Conservation (phyloP, 1,284 basidiomycete species). For the Cutaneotrichosporon spelunceum region DNA sequence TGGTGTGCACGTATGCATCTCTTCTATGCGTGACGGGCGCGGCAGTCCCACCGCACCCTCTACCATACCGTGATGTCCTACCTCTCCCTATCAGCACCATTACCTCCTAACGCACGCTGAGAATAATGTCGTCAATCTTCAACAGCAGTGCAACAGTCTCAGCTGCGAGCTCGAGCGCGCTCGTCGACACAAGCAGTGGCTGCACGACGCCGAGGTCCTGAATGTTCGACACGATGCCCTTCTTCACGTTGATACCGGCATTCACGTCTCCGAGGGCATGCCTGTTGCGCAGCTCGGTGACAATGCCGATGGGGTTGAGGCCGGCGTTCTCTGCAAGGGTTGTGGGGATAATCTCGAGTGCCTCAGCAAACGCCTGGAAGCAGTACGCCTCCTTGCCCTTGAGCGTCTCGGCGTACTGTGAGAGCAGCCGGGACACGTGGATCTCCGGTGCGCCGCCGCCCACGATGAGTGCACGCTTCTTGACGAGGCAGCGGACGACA, state of each 20-base stretch:
- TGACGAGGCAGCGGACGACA: conserved; percentile 95
- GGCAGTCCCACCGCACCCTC: background rate
- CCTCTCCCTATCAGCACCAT: background rate
- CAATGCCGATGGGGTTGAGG: conserved; percentile 95
- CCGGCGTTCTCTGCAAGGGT: conserved; percentile 99
- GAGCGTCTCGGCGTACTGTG: conserved; percentile 87
- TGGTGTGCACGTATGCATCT: conserved; percentile 10
- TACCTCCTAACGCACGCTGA: conserved; percentile 10
- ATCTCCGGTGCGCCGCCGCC: conserved; percentile 98
- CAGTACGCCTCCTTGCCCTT: conserved; percentile 99
- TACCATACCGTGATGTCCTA: conserved; percentile 5
- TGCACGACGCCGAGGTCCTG: conserved; percentile 66
- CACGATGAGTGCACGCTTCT: conserved; percentile 93
- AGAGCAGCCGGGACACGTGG: conserved; percentile 89
- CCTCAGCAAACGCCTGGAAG: conserved; percentile 97
- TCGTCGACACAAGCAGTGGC: conserved; percentile 91
- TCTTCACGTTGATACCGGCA: conserved; percentile 97
- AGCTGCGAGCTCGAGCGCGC: conserved; percentile 89
- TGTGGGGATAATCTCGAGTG: conserved; percentile 95
- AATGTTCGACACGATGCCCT: conserved; percentile 94
- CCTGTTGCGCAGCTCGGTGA: conserved; percentile 94
- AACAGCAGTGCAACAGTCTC: conserved; percentile 96
- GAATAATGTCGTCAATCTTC: conserved; percentile 87
- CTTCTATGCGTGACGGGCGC: conserved; percentile 2
- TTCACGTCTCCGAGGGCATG: conserved; percentile 92